Evolutionary conservation across 139 green algal genomes (phyloP).

Genomic region (Chlorella sp.): DNA sequence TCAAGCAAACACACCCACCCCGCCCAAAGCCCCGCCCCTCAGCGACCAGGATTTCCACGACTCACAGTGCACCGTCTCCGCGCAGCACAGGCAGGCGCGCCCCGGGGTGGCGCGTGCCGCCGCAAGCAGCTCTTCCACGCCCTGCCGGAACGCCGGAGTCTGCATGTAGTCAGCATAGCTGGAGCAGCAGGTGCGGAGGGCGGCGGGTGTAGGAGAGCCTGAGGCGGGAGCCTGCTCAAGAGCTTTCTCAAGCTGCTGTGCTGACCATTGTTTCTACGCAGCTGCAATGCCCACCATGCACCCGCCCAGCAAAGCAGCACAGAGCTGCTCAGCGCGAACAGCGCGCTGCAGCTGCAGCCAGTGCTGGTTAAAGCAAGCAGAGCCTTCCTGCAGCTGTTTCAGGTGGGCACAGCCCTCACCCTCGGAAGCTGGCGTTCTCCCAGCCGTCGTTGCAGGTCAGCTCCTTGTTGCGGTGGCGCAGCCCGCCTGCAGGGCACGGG

Average conservation of each 20-base stretch:
- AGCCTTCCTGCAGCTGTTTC: neutral
- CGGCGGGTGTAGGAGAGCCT: too few species aligned
- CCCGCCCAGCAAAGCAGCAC: too few species aligned
- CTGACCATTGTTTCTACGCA: too few species aligned
- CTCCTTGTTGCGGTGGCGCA: constrained; percentile 29
- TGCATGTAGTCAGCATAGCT: constrained; percentile 49
- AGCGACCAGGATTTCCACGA: neutral
- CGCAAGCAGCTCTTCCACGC: neutral
- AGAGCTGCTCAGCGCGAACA: too few species aligned
- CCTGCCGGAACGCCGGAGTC: neutral
- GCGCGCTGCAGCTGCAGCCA: too few species aligned
- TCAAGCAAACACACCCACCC: too few species aligned
- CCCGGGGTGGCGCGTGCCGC: neutral
- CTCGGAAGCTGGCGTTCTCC: constrained; percentile 41
- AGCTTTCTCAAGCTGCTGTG: too few species aligned
- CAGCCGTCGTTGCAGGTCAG: constrained; percentile 34
- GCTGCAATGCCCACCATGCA: too few species aligned
- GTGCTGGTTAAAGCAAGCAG: too few species aligned
- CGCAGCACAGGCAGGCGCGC: neutral
- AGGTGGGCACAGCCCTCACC: neutral
- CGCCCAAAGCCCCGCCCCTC: neutral
- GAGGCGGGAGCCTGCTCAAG: too few species aligned
- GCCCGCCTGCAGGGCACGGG: neutral
- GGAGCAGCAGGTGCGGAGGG: too few species aligned
- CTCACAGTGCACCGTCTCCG: too few species aligned